Conservation (phyloP, 2,329 filamentous ascomycete genomes). For the Exophiala sp. region DNA sequence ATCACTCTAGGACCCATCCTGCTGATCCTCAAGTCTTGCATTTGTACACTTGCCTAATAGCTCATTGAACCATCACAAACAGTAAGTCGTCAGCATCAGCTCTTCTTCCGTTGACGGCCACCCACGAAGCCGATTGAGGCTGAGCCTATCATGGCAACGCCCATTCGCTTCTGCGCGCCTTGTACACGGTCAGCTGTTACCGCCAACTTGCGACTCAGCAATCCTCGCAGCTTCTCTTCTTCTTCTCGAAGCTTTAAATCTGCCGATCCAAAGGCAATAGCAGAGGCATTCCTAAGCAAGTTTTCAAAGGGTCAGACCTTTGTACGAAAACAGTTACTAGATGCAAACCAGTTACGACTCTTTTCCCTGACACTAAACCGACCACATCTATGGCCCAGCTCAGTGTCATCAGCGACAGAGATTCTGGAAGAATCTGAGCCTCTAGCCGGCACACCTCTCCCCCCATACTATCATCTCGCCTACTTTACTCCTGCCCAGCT, state of each 20-base stretch:
- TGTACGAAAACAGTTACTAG: slow-evolving; percentile 51
- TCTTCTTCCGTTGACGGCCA: too few relatives aligned
- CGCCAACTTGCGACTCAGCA: too few relatives aligned
- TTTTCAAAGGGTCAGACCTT: slow-evolving; percentile 43
- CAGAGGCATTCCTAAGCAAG: slow-evolving; percentile 38
- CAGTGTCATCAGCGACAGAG: slow-evolving; percentile 34
- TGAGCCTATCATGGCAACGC: too few relatives aligned
- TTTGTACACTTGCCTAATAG: too few relatives aligned
- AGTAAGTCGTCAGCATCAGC: too few relatives aligned
- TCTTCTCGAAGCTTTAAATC: neutral
- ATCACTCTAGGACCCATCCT: too few relatives aligned
- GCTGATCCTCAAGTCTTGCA: too few relatives aligned
- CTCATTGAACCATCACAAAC: too few relatives aligned
- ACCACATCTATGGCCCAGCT: slow-evolving; percentile 39
- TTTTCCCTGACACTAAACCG: slow-evolving; percentile 58
- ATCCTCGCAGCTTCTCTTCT: slow-evolving; percentile 10
- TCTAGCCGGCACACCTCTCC: slow-evolving; percentile 48
- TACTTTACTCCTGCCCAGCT: slow-evolving; percentile 60
- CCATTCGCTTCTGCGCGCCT: too few relatives aligned
- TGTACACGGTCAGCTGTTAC: too few relatives aligned
- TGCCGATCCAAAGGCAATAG: slow-evolving; percentile 20
- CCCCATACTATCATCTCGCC: slow-evolving; percentile 59
- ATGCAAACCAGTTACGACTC: slow-evolving; percentile 62
- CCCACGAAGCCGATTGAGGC: too few relatives aligned
- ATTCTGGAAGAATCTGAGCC: slow-evolving; percentile 35